phyloP scores from a whole-genome alignment of 192 early-diverging fungal genomes.

The Backusella liffmaniae region DNA sequence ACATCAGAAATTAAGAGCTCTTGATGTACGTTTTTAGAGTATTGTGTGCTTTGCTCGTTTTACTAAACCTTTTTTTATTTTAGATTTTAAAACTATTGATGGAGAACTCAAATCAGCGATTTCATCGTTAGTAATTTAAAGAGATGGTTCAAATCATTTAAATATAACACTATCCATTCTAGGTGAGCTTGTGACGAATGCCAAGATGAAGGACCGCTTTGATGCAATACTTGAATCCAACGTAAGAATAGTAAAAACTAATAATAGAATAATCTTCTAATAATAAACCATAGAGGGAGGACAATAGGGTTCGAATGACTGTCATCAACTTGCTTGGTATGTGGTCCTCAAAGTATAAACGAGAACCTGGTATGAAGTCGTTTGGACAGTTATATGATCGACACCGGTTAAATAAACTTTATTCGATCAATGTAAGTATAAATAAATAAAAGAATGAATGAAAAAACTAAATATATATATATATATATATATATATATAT shows the following conservation, averaged over 20 bases:
- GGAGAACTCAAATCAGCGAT: slow-evolving; percentile 34
- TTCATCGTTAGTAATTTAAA: slow-evolving; percentile 11
- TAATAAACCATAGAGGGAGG: slow-evolving; percentile 18
- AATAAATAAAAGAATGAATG: not conserved
- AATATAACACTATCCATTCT: not conserved
- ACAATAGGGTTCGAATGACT: slow-evolving; percentile 16
- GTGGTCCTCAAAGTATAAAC: slow-evolving; percentile 36
- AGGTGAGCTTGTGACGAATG: slow-evolving; percentile 27
- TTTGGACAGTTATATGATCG: slow-evolving; percentile 27
- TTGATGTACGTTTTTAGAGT: slow-evolving; percentile 18
- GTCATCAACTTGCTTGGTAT: slow-evolving; percentile 28
- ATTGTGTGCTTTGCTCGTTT: too few relatives aligned
- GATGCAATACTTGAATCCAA: slow-evolving; percentile 22
- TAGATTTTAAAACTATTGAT: slow-evolving; percentile 37
- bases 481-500: not conserved
- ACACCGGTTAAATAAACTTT: slow-evolving; percentile 8
- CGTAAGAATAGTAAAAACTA: not conserved
- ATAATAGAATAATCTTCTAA: not conserved
- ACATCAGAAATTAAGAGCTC: slow-evolving; percentile 27
- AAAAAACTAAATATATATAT: not conserved
- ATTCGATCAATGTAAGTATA: not conserved
- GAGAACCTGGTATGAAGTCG: slow-evolving; percentile 26
- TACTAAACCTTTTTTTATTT: not conserved
- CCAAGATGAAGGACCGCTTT: slow-evolving; percentile 35
- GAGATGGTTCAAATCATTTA: too few relatives aligned